Evolutionary conservation across 176 grass and related monocot genomes (phyloP).

Genomic region (Bromus sterilis): DNA sequence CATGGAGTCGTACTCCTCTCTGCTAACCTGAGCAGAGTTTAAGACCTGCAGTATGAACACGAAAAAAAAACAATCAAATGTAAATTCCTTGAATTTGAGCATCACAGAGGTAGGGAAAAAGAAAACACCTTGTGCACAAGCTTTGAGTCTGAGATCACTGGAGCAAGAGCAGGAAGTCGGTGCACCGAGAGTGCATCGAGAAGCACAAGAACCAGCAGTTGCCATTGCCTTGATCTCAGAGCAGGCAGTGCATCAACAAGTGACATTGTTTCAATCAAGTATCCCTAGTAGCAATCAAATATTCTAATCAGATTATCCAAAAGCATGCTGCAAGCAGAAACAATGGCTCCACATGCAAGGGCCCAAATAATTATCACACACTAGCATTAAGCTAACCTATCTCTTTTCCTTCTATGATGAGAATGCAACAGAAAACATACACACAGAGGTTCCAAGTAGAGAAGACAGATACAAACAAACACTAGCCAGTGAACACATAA

Average conservation of each 20-base stretch:
- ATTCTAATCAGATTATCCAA: neutral
- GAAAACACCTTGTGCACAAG: constrained; percentile 38
- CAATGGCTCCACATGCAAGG: neutral
- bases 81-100: neutral
- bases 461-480: neutral
- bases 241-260: constrained; percentile 65
- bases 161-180: constrained; percentile 47
- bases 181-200: constrained; percentile 60
- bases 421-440: neutral
- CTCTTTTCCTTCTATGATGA: neutral
- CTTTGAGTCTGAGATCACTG: constrained; percentile 35
- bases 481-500: neutral
- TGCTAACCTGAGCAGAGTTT: constrained; percentile 51
- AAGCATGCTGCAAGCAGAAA: neutral
- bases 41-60: constrained; percentile 27
- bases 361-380: neutral
- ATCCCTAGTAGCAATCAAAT: constrained; percentile 27
- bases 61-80: neutral
- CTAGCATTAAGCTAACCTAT: neutral
- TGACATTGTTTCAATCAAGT: constrained; percentile 81
- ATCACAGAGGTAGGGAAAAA: neutral
- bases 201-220: constrained; percentile 59
- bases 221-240: constrained; percentile 62
- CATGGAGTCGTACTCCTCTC: constrained; percentile 55
- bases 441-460: neutral